These are phyloP conservation scores for Aplosporella prunicola DNA, from an alignment of 2,329 filamentous ascomycete genomes.

Conservation along the genomic window DNA sequence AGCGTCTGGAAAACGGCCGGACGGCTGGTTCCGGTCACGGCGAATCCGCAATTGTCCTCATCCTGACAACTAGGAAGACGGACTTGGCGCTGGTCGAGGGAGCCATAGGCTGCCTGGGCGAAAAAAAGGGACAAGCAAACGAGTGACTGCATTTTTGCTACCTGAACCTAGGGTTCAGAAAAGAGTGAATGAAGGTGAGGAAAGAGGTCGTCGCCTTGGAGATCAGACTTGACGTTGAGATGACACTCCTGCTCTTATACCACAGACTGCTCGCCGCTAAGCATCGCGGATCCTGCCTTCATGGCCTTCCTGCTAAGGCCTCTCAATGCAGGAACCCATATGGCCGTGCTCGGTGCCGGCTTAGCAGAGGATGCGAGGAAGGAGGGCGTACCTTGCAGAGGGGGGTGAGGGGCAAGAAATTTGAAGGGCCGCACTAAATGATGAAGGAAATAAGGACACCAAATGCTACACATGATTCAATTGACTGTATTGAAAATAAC, in stretches of 20 bases:
- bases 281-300: too few relatives aligned
- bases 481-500: too few relatives aligned
- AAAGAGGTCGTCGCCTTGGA: not conserved
- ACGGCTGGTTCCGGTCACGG: not conserved
- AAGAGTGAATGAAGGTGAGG: not conserved
- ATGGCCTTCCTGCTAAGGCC: not conserved
- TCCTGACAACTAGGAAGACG: conserved; percentile 1
- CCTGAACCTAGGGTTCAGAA: too few relatives aligned
- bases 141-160: not conserved
- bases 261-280: not conserved
- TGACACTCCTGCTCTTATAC: not conserved
- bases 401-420: not conserved
- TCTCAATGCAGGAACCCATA: not conserved
- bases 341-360: not conserved
- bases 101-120: not conserved
- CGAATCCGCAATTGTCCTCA: not conserved
- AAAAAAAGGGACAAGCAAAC: not conserved
- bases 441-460: too few relatives aligned
- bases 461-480: too few relatives aligned
- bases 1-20: not conserved
- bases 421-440: too few relatives aligned
- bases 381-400: conserved; percentile 3
- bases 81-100: not conserved
- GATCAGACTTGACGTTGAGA: not conserved
- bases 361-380: not conserved